Conservation (phyloP, 257 asterid genomes). For the Solanum corneliomulleri region DNA sequence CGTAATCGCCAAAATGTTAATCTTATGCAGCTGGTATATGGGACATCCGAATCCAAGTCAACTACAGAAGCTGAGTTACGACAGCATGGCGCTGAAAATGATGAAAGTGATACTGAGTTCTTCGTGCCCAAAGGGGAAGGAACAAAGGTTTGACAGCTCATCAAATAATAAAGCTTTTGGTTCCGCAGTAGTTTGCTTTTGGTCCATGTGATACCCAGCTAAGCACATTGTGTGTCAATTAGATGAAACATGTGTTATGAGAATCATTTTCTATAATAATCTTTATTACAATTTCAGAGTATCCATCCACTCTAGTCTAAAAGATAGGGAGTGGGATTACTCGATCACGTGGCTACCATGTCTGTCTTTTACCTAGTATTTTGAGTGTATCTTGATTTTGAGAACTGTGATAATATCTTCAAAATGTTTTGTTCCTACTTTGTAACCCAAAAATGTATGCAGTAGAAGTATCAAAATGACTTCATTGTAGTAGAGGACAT, state of each 20-base stretch:
- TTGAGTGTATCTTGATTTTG: background rate
- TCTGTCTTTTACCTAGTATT: background rate
- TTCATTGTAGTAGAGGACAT: background rate
- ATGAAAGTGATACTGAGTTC: conserved; percentile 72
- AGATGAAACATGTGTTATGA: background rate
- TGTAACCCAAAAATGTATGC: background rate
- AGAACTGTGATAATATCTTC: background rate
- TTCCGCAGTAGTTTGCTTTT: background rate
- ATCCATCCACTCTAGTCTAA: background rate
- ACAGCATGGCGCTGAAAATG: conserved; percentile 15
- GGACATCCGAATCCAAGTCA: conserved; percentile 38
- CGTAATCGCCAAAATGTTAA: conserved; percentile 42
- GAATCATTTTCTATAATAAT: background rate
- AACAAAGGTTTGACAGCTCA: conserved; percentile 41
- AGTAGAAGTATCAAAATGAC: background rate
- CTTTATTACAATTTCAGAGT: background rate
- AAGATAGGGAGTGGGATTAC: background rate
- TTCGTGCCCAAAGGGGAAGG: conserved; percentile 85
- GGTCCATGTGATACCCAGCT: background rate
- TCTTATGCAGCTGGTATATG: conserved; percentile 89
- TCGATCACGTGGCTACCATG: background rate
- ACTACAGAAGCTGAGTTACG: conserved; percentile 13
- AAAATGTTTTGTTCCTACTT: background rate
- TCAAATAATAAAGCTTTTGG: background rate
- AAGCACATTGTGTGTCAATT: background rate